phyloP scores from a whole-genome alignment of 1,139 yeast species.

The Spencermartinsiella ligniputridi region DNA sequence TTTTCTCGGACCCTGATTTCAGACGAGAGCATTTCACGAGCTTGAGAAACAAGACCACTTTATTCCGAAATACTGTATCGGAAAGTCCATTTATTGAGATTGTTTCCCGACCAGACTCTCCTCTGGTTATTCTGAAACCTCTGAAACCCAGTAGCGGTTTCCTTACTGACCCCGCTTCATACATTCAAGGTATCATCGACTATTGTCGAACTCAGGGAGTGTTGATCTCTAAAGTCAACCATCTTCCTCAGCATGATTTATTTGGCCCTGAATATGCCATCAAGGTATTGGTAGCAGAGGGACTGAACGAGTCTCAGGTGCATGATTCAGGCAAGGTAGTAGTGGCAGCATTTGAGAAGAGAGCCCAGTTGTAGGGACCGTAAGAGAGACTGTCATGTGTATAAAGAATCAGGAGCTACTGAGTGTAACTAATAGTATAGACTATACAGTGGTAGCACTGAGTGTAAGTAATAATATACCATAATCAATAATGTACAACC shows the following conservation, averaged over 20 bases:
- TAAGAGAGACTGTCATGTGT: too few species aligned
- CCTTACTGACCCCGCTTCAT: conserved; percentile 21
- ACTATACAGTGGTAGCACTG: too few species aligned
- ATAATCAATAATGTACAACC: too few species aligned
- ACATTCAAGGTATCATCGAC: conserved; percentile 14
- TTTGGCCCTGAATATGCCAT: conserved; percentile 70
- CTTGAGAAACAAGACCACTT: conserved; percentile 37
- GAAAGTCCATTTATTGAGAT: conserved; percentile 39
- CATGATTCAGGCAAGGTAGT: conserved; percentile 30
- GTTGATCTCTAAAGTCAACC: conserved; percentile 65
- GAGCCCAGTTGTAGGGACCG: too few species aligned
- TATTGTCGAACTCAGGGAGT: conserved; percentile 40
- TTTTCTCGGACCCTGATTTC: conserved; percentile 13
- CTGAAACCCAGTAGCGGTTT: conserved; percentile 17
- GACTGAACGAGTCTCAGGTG: conserved; percentile 52
- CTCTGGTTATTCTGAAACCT: conserved; percentile 43
- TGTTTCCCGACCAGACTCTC: conserved; percentile 57
- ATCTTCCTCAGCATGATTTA: conserved; percentile 67
- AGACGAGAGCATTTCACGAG: conserved; percentile 32
- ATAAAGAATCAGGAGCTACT: too few species aligned
- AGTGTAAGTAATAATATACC: too few species aligned
- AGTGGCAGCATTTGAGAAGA: conserved; percentile 10
- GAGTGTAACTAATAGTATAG: too few species aligned
- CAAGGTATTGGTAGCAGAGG: conserved; percentile 55
- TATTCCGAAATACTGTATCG: conserved; percentile 38